These are phyloP conservation scores for Ballota nigra DNA, from an alignment of 257 asterid genomes.

Conservation along the genomic window DNA sequence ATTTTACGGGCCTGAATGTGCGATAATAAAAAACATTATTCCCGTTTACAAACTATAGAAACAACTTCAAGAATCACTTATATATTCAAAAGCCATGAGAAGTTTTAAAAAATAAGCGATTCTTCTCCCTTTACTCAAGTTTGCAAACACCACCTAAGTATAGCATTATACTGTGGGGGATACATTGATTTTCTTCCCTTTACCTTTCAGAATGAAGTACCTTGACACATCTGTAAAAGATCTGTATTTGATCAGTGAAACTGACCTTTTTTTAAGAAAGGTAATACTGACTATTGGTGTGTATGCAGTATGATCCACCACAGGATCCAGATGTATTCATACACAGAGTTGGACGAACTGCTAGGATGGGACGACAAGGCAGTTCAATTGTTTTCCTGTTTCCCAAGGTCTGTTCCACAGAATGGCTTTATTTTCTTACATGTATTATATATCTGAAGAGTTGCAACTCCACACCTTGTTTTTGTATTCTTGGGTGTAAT, in stretches of 20 bases:
- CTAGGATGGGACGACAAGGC: constrained; percentile 94
- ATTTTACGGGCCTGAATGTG: too few relatives aligned
- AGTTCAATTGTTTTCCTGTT: constrained; percentile 72
- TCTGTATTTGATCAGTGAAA: background rate
- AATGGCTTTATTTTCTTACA: background rate
- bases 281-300: constrained; percentile 21
- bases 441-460: background rate
- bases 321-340: constrained; percentile 90
- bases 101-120: too few relatives aligned
- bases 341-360: constrained; percentile 98
- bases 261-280: background rate
- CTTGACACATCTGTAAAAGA: background rate
- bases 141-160: too few relatives aligned
- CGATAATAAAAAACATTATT: too few relatives aligned
- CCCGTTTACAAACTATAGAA: too few relatives aligned
- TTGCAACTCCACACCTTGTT: background rate
- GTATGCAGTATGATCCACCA: constrained; percentile 87
- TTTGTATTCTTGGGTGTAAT: constrained; percentile 15
- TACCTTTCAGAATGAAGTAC: constrained; percentile 2
- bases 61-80: too few relatives aligned
- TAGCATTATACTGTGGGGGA: background rate
- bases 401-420: constrained; percentile 62
- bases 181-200: background rate
- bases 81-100: too few relatives aligned
- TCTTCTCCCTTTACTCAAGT: too few relatives aligned